Conservation (phyloP, 176 grass and related monocot species). For the Musa acuminata region DNA sequence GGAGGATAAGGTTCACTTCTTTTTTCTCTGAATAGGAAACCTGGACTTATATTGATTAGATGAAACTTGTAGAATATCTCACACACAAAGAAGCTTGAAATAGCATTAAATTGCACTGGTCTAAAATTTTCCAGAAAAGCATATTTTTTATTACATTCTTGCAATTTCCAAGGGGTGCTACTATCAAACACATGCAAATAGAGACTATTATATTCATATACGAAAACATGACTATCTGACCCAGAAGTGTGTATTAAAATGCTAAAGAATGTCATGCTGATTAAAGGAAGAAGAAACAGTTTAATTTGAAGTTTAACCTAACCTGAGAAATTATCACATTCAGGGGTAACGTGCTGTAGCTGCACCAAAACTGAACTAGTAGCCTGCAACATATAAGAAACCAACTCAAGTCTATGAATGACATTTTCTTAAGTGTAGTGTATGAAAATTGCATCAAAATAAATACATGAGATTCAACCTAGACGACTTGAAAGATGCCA, state of each 20-base stretch:
- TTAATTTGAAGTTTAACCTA: background rate
- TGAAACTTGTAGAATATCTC: too few relatives aligned
- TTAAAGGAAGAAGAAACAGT: background rate
- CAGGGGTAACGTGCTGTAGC: slow-evolving; percentile 83
- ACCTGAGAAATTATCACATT: slow-evolving; percentile 98
- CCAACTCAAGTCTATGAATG: background rate
- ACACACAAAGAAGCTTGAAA: too few relatives aligned
- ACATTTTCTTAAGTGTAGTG: background rate
- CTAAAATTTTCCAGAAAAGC: too few relatives aligned
- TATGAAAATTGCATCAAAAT: background rate
- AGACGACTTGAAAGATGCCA: background rate
- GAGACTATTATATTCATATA: too few relatives aligned
- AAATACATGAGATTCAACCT: background rate
- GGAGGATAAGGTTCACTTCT: too few relatives aligned
- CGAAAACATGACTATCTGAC: background rate
- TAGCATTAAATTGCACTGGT: too few relatives aligned
- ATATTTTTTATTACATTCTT: too few relatives aligned
- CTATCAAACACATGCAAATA: too few relatives aligned
- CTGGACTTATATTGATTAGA: too few relatives aligned
- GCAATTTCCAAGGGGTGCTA: too few relatives aligned
- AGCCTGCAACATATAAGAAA: slow-evolving; percentile 41
- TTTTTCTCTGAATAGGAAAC: too few relatives aligned
- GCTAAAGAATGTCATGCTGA: background rate
- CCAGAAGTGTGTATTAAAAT: background rate
- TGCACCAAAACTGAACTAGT: slow-evolving; percentile 91